Evolutionary conservation across 1,284 basidiomycete species (phyloP), one percentile per base, ranked within the genome.

Genomic region (Stereum hirsutum): DNA sequence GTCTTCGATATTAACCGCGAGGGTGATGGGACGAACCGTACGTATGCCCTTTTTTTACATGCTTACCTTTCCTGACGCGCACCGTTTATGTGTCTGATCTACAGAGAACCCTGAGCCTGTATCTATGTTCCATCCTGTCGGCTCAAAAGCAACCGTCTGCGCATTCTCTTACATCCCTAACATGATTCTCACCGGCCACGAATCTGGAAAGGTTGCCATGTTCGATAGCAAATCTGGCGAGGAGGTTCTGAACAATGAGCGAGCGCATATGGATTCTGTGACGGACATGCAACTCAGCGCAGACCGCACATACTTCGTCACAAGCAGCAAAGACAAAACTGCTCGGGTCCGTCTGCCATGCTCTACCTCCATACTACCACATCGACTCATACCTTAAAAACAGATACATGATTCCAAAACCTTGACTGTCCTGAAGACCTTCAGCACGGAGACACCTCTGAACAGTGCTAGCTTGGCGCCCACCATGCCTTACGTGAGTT

Each of bases 311-410:
- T 98, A 98, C 65, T 96, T 97, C 62, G 76, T 98, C 60, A 99
- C 96, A 3, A 89, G 88, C 56, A 89, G 86, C 65, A 97, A 97
- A 68, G 96, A 99, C 66, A 98, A 99, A 70, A 85, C 82, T 28
- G 89, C 96, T 20, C 81, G 91, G 67, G 89, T 93, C 53, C 46
- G 82, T 69, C 5, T 25, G 21, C 11, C 37, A 46, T 7, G n/a
- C 19, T 46, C 24, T 24, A 4, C 32, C 12, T 19, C 27, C 12
- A 15, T 26, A 25, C 21, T n/a, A 27, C 35, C 26, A n/a, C 19
- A n/a, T 19, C 39, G 14, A 34, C 20, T 28, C 37, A 31, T 27
- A 15, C n/a, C 8, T 39, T 14, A 21, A 27, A 19, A 34, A 8
- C 31, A 93, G 90, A 72, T 96, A 64, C 89, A 95, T 58, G 91